Base-by-base conservation (phyloP, 495 filamentous ascomycete species). In the Neurospora sp. region DNA sequence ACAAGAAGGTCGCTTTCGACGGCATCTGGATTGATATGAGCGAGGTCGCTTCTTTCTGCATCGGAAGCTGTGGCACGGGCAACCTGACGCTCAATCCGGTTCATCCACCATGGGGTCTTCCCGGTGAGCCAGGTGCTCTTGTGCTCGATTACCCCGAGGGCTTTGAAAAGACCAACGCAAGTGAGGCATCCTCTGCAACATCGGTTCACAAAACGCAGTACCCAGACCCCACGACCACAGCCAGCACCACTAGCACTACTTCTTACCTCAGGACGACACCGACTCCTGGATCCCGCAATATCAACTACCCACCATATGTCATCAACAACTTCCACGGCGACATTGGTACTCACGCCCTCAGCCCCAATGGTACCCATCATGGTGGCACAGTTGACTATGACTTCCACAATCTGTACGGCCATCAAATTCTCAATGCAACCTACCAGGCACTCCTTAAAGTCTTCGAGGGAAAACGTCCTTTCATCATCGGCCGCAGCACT, bases 11-110 rank as follows among this genome's bases (percentile, higher is more conserved):
- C 14, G 76, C 77, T 14, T 94, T 95, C 74, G 94, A 97, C 79
- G 94, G 91, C 7, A 88, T 96, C 46, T 97, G 93, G 94, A 96
- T 96, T 69, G 93, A 95, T 75, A 94, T 94, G 92, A 93, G 90
- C 54, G 93, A 95, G 78, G 79, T 90, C 3, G 90, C 92, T 20
- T 94, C 91, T 0, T 95, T 95, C 86, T 96, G 93, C 74, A 87
- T 92, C 14, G 93, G 93, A 7, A 91, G 88, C 77, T 95, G 93
- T 74, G 93, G 93, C 37, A 88, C 86, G 40, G 83, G 83, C 2
- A 93, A 93, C 71, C 80, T 93, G 62, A 88, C 87, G 6, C 78
- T 92, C 72, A 93, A 94, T 76, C 91, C 91, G 0, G 88, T 88
- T 4, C 92, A 93, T 78, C 90, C 89, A 27, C 85, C 88, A 6